Percentiles rank a stretch among this genome's conserved stretches.
These are phyloP conservation scores for Aspergillus nidulans DNA, from an alignment of 495 filamentous ascomycete species.

Conservation along the genomic window DNA sequence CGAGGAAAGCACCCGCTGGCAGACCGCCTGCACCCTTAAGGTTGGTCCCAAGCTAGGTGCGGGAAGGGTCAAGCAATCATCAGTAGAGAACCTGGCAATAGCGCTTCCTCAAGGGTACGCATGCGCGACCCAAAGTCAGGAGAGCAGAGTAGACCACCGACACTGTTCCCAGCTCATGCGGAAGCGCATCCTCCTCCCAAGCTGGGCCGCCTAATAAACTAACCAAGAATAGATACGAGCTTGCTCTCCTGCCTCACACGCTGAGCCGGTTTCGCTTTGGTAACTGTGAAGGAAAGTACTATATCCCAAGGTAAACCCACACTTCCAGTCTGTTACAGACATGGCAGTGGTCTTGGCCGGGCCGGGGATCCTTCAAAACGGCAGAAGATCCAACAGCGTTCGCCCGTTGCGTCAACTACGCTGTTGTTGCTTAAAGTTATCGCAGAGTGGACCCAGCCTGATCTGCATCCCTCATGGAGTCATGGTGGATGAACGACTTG, in stretches of 20 bases:
- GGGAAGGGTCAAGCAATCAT: neutral
- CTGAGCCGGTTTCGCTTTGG: neutral
- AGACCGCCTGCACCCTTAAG: neutral
- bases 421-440: neutral
- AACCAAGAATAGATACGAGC: slow-evolving; percentile 1
- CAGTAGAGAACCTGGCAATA: neutral
- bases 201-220: neutral
- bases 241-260: neutral
- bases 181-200: neutral
- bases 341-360: too few relatives aligned
- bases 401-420: too few relatives aligned
- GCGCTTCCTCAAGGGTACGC: too few relatives aligned
- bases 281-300: neutral
- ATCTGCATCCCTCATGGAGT: neutral
- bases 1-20: neutral
- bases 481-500: neutral
- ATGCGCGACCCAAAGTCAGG: too few relatives aligned
- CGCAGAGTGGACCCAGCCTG: neutral
- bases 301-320: neutral
- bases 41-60: neutral
- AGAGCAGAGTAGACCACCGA: too few relatives aligned
- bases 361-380: too few relatives aligned
- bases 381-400: too few relatives aligned
- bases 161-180: too few relatives aligned
- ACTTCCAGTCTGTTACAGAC: neutral